phyloP scores from a whole-genome alignment of 78 protist species.

The Emiliania huxleyi region DNA sequence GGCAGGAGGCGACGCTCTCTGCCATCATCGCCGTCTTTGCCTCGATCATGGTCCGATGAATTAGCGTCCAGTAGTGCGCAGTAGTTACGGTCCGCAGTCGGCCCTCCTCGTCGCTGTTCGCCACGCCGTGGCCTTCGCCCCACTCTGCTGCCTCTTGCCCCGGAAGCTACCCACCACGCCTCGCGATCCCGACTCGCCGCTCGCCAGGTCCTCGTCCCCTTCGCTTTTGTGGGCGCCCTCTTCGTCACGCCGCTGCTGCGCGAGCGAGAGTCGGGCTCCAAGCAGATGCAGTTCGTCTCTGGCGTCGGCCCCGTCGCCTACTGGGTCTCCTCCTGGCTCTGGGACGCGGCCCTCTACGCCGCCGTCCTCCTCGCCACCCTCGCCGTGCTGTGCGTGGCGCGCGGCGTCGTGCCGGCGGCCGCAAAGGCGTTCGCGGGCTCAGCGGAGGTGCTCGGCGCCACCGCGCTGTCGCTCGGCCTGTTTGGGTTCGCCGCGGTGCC shows the following conservation, averaged over 20 bases:
- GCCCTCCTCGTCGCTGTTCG: no score
- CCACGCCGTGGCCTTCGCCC: no score
- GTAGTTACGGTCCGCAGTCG: no score
- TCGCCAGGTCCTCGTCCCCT: conserved; percentile 51
- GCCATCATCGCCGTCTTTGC: background rate
- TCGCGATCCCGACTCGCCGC: no score
- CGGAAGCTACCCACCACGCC: no score
- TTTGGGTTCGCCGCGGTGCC: conserved; percentile 37
- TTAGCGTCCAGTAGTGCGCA: no score
- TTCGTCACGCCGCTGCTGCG: background rate
- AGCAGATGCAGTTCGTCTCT: conserved; percentile 58
- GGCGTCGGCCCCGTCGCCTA: conserved; percentile 42
- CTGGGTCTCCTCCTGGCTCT: conserved; percentile 38
- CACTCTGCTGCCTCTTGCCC: no score
- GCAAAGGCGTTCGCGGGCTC: background rate
- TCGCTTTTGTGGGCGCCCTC: conserved; percentile 31
- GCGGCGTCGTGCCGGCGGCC: background rate
- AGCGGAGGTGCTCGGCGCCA: background rate
- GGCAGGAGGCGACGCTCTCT: no score
- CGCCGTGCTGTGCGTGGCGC: background rate
- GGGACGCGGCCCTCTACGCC: conserved; percentile 46
- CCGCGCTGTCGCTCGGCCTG: background rate
- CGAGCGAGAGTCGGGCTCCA: conserved; percentile 53
- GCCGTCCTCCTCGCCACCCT: background rate
- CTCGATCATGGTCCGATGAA: conserved; percentile 29